These are phyloP conservation scores for Saccharomyces hybrid DNA, from an alignment of 1,139 yeast species.

Conservation along the genomic window DNA sequence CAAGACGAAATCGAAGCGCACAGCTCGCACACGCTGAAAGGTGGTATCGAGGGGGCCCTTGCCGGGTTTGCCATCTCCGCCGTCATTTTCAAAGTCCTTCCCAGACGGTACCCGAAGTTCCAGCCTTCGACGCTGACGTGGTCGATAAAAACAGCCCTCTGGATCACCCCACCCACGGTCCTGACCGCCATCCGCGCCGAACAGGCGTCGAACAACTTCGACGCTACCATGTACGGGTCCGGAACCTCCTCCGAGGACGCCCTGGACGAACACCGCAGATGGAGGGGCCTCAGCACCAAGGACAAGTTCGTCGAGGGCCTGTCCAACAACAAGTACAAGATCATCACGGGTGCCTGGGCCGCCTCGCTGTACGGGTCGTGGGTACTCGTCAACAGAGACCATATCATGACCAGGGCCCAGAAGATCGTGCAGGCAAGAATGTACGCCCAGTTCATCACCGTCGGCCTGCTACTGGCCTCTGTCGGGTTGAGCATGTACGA, in stretches of 20 bases:
- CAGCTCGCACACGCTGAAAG: slow-evolving; percentile 45
- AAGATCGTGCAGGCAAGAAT: slow-evolving; percentile 90
- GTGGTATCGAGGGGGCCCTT: slow-evolving; percentile 56
- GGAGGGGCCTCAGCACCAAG: slow-evolving; percentile 40
- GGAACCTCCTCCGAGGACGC: slow-evolving; percentile 33
- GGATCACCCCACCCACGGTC: slow-evolving; percentile 50
- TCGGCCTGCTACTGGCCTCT: slow-evolving; percentile 54
- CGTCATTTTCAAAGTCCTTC: slow-evolving; percentile 40
- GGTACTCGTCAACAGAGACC: slow-evolving; percentile 67
- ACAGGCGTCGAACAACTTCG: slow-evolving; percentile 49
- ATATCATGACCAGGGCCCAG: slow-evolving; percentile 69
- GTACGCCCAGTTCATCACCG: slow-evolving; percentile 82
- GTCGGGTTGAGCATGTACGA: slow-evolving; percentile 58
- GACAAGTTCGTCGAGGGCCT: slow-evolving; percentile 43
- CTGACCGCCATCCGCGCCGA: slow-evolving; percentile 50
- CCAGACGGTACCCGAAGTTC: slow-evolving; percentile 37
- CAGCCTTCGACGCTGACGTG: slow-evolving; percentile 36
- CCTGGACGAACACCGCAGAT: slow-evolving; percentile 43
- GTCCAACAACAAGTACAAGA: slow-evolving; percentile 59
- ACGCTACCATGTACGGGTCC: slow-evolving; percentile 40
- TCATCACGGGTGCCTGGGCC: slow-evolving; percentile 79
- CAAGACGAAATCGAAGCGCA: slow-evolving; percentile 62
- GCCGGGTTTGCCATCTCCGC: slow-evolving; percentile 49
- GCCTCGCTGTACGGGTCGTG: slow-evolving; percentile 80
- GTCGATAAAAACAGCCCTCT: slow-evolving; percentile 51